phyloP scores from a whole-genome alignment of 208 protist species.

The Wallacemonas sp. region DNA sequence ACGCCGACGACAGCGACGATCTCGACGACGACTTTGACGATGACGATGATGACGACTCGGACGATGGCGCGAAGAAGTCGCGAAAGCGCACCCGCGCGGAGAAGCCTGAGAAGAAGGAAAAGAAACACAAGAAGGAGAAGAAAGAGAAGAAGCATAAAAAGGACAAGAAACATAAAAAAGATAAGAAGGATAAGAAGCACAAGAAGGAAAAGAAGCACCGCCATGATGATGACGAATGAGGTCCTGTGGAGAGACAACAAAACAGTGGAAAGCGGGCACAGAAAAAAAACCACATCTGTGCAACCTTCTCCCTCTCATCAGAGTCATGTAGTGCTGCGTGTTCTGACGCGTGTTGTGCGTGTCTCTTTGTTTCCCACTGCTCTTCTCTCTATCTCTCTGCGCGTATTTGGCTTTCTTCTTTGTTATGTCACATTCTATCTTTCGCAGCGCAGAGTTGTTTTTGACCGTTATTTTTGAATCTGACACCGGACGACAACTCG shows the following conservation, averaged over 20 bases:
- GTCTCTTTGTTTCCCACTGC: not conserved
- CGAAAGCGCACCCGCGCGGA: slow-evolving; percentile 40
- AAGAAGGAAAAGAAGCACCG: slow-evolving; percentile 40
- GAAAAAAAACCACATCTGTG: too few relatives aligned
- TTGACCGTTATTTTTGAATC: too few relatives aligned
- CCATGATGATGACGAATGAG: slow-evolving; percentile 5
- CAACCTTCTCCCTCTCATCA: too few relatives aligned
- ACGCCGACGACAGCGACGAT: slow-evolving; percentile 43
- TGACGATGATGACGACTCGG: slow-evolving; percentile 28
- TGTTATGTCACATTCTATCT: too few relatives aligned
- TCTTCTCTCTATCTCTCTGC: not conserved
- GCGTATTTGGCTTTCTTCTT: too few relatives aligned
- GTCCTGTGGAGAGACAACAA: too few relatives aligned
- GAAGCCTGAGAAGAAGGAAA: slow-evolving; percentile 35
- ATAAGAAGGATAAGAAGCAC: slow-evolving; percentile 42
- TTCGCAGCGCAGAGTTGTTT: too few relatives aligned
- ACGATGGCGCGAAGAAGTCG: slow-evolving; percentile 21
- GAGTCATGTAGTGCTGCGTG: not conserved
- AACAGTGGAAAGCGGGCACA: too few relatives aligned
- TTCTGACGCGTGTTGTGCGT: not conserved
- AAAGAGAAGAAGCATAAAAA: slow-evolving; percentile 37
- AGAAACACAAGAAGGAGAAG: slow-evolving; percentile 38
- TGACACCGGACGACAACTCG: too few relatives aligned
- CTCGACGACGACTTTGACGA: slow-evolving; percentile 26
- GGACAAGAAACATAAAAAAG: slow-evolving; percentile 44